Base-by-base conservation (phyloP, 306 rosid species). In the Sindora glabra region DNA sequence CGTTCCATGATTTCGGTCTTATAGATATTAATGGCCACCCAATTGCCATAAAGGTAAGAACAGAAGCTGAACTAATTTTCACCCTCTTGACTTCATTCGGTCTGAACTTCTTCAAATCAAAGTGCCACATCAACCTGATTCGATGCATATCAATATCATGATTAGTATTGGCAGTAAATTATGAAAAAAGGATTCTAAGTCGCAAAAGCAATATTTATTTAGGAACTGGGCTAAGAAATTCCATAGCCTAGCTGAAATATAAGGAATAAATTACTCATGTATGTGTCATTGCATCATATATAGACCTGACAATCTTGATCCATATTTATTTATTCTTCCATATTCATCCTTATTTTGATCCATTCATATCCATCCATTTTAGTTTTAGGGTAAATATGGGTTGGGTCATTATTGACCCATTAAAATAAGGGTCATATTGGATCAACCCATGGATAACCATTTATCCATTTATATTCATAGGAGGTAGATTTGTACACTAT, bases 51-150 rank as follows among this genome's bases (percentile, higher is more conserved):
- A 92, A 89, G 13, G 89, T 79, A 78, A 81, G 89, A 57, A 92
- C 99, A 74, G 95, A 89, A 68, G 95, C 95, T 73, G 89, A 76
- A 67, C 99, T 92, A 74, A 92, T 89, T 74, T 84, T 84, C 76
- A 80, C 99, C 65, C 90, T 82, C 13, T 84, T 80, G 15, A 83
- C 64, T 88, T 92, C 99, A 42, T 71, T 92, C 73, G 90, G 76
- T 75, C 92, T 84, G 80, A 89, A 86, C 74, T 55, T 92, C 45
- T 80, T 92, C 82, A 83, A 53, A 78, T 92, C 37, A 37, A 92
- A 92, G 81, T 92, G 99, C 77, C 81, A 72, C 54, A 73, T 6
- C 75, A 84, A 70, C 99, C 99, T 92, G 69, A 74, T 34, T 52
- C 64, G 68, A 39, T 14, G 45, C 64, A 34, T 50, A 52, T 51